Evolutionary conservation across 2,329 filamentous ascomycete species (phyloP), one percentile per base, ranked within the genome.

Genomic region (Hypoxylon sp.): DNA sequence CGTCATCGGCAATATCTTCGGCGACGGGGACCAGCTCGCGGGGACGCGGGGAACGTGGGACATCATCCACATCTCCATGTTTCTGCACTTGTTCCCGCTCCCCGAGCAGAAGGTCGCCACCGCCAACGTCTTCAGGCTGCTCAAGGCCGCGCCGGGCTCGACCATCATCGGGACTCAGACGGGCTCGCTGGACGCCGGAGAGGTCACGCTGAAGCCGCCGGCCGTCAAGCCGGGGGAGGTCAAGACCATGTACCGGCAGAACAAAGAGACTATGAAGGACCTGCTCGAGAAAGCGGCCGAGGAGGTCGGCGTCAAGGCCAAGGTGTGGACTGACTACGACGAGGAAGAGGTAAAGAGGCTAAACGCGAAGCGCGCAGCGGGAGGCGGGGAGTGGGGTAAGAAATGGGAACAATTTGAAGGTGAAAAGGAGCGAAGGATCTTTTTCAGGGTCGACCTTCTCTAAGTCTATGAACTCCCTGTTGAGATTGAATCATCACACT

Each of bases 11-110:
- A 47, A 60, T 31, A 55, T 60, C 23, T 60, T 60, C 31, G 51
- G 51, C 15, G 51, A 60, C 7, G 46, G 10, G 27, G 51, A 51
- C 27, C 51, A 60, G 20, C 56, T 60, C 3, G 51, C 51, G 3
- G 51, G 48, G 41, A 50, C 56, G 20, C 40, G 46, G 38, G 51
- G 56, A 9, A 60, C 40, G 38, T 60, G 56, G 56, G 51, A 55
- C 33, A 55, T 60, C 20, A 33, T 60, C n/a, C 56, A 60, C 24
- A 48, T 60, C 18, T 20, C 51, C 38, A 60, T 55, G 51, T 60
- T 60, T 46, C 26, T 60, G 21, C 56, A 60, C 20, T 1, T 51
- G n/a, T 60, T 60, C 51, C 2, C 51, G 21, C 45, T 55, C 4
- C 38, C 40, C n/a, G 51, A 52, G 7, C 56, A 60, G 35, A 29